Evolutionary conservation across 768 basidiomycete genomes (phyloP).

Genomic region (Mycena vulgaris): DNA sequence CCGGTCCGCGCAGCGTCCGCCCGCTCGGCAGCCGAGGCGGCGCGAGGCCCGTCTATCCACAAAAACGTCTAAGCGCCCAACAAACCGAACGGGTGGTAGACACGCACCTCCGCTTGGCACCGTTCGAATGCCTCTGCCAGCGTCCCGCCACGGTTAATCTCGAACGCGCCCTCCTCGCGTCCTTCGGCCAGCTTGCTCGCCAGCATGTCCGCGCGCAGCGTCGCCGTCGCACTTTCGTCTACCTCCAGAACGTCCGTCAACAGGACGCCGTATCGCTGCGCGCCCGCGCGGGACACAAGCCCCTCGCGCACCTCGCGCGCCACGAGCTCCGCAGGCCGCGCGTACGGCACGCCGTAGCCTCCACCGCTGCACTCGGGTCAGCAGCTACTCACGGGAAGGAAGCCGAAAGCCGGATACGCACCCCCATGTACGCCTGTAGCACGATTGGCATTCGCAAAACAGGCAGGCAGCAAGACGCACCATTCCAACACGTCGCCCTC

Average conservation of each 20-base stretch:
- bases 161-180: conserved; percentile 35
- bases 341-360: conserved; percentile 43
- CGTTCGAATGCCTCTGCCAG: conserved; percentile 40
- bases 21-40: conserved; percentile 43
- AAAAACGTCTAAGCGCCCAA: no score
- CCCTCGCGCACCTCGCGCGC: conserved; percentile 46
- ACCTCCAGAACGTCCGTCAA: conserved; percentile 39
- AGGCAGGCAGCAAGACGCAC: conserved; percentile 11
- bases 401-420: conserved; percentile 21
- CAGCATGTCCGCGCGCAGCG: conserved; percentile 39
- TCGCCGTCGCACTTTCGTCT: conserved; percentile 39
- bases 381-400: neutral
- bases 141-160: conserved; percentile 46
- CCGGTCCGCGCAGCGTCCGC: conserved; percentile 42
- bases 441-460: neutral
- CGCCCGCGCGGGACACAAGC: conserved; percentile 39
- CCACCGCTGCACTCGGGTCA: conserved; percentile 30
- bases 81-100: neutral
- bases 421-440: conserved; percentile 48
- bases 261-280: conserved; percentile 45
- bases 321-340: conserved; percentile 45
- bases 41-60: conserved; percentile 40
- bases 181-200: conserved; percentile 27
- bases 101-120: conserved; percentile 41
- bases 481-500: conserved; percentile 48